These are phyloP conservation scores for Rhododendron ferrugineum DNA, from an alignment of 148 eudicot species.

Conservation along the genomic window DNA sequence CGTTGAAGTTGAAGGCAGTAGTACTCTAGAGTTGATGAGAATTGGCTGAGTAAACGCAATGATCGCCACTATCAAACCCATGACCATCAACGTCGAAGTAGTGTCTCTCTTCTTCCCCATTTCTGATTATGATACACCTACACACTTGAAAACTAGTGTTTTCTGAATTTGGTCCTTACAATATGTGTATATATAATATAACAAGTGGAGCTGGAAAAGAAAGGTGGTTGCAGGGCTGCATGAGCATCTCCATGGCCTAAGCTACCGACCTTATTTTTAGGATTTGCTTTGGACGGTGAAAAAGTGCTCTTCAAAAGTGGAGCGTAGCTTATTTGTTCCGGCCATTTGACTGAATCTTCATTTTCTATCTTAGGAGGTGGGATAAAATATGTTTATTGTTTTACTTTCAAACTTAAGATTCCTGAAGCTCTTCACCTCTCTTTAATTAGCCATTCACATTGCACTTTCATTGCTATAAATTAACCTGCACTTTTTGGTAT, in stretches of 20 bases:
- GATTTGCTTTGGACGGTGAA: slow-evolving; percentile 16
- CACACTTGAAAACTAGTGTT: neutral
- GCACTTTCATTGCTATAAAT: neutral
- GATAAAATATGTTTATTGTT: neutral
- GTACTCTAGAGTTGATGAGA: slow-evolving; percentile 3
- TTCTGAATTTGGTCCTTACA: neutral
- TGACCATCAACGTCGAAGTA: neutral
- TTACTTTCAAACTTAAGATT: neutral
- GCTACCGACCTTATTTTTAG: slow-evolving; percentile 6
- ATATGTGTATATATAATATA: neutral
- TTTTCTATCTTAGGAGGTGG: neutral
- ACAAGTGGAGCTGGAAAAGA: neutral
- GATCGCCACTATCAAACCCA: neutral
- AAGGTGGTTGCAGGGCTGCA: neutral
- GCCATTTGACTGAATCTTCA: slow-evolving; percentile 15
- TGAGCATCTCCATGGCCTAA: slow-evolving; percentile 12
- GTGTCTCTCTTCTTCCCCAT: neutral
- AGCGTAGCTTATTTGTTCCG: neutral
- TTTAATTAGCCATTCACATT: neutral
- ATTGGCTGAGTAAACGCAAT: neutral
- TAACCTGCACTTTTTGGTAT: neutral
- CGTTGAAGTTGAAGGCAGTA: slow-evolving; percentile 14
- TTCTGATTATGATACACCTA: neutral
- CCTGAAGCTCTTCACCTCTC: neutral
- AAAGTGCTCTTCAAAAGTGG: slow-evolving; percentile 14